A percentile compares a stretch with the other conserved stretches of the same genome.
Evolutionary conservation across 2,329 filamentous ascomycete genomes (phyloP).

Genomic region (Pseudogymnoascus sp.): DNA sequence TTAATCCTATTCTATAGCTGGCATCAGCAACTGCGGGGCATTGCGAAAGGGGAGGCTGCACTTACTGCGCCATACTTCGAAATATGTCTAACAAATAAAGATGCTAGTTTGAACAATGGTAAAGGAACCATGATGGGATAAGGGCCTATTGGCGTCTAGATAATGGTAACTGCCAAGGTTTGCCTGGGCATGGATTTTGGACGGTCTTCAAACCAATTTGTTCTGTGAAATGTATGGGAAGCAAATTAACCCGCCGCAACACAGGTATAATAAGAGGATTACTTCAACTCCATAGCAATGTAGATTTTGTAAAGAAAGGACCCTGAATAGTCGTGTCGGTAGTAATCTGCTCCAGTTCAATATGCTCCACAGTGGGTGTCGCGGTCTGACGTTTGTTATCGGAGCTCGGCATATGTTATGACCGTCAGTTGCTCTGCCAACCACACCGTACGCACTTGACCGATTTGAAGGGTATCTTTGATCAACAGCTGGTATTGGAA

Average conservation of each 20-base stretch:
- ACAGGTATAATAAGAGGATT: neutral
- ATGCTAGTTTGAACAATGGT: constrained; percentile 58
- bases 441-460: neutral
- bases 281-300: constrained; percentile 4
- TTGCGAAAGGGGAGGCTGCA: constrained; percentile 11
- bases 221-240: neutral
- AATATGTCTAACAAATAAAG: constrained; percentile 55
- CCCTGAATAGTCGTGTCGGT: neutral
- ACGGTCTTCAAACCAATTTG: neutral
- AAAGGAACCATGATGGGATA: constrained; percentile 48
- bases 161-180: neutral
- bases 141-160: constrained; percentile 2
- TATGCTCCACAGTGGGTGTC: neutral
- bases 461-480: neutral
- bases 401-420: constrained; percentile 7
- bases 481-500: constrained; percentile 7
- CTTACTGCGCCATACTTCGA: constrained; percentile 63
- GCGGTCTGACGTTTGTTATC: constrained; percentile 5
- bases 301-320: neutral
- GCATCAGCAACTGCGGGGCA: neutral
- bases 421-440: constrained; percentile 9
- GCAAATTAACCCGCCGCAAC: neutral
- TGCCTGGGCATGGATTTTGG: neutral
- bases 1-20: constrained; percentile 53
- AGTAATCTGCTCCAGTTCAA: neutral